A percentile compares a stretch with the other conserved stretches of the same genome.
phyloP scores from a whole-genome alignment of 257 asterid species.

The Scutellaria baicalensis region DNA sequence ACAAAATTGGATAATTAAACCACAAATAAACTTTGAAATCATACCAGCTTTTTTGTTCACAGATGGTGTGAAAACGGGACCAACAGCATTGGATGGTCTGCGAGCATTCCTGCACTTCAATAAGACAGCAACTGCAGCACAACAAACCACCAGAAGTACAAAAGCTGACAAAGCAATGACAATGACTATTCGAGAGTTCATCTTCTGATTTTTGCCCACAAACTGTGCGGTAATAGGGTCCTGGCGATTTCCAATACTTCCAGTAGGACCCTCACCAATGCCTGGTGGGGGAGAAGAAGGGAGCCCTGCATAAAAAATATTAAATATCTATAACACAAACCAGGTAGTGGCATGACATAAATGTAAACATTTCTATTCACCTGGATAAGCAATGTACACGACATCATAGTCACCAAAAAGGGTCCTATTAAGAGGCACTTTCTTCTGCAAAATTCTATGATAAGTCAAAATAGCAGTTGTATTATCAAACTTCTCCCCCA shows the following conservation, averaged over 20 bases:
- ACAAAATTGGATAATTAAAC: neutral
- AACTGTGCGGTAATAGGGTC: slow-evolving; percentile 72
- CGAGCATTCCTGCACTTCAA: slow-evolving; percentile 66
- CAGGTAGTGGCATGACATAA: neutral
- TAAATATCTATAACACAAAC: slow-evolving; percentile 16
- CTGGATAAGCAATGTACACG: slow-evolving; percentile 64
- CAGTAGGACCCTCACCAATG: slow-evolving; percentile 66
- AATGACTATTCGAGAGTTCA: slow-evolving; percentile 61
- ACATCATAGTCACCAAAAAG: slow-evolving; percentile 86
- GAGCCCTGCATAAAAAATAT: slow-evolving; percentile 45
- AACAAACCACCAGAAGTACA: slow-evolving; percentile 73
- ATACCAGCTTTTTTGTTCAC: slow-evolving; percentile 80
- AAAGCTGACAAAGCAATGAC: slow-evolving; percentile 74
- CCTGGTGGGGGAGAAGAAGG: slow-evolving; percentile 73
- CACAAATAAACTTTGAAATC: neutral
- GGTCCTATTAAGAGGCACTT: slow-evolving; percentile 78
- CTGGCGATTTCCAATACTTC: slow-evolving; percentile 64
- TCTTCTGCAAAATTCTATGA: slow-evolving; percentile 75
- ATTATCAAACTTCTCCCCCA: slow-evolving; percentile 90
- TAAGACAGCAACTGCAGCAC: slow-evolving; percentile 59
- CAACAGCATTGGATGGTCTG: slow-evolving; percentile 71
- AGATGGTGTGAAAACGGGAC: slow-evolving; percentile 62
- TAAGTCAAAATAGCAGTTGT: slow-evolving; percentile 85
- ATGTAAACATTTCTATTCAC: slow-evolving; percentile 27
- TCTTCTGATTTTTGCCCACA: slow-evolving; percentile 56